phyloP scores from a whole-genome alignment of 2,329 filamentous ascomycete species.

The Sphaerulina musiva region DNA sequence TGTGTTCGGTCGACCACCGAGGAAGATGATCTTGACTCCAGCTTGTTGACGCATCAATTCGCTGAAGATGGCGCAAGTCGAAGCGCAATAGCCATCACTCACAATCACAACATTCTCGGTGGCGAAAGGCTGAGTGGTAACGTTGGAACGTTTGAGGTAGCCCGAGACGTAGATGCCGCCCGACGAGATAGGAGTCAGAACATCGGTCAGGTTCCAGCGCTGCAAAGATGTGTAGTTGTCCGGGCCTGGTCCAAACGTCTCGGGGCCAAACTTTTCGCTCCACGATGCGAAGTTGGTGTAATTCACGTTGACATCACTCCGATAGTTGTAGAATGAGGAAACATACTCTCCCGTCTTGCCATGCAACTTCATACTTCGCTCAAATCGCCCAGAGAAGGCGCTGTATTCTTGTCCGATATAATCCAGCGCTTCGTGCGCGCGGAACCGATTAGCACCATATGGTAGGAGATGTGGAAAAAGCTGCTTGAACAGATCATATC shows the following conservation, averaged over 20 bases:
- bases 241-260: constrained; percentile 36
- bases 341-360: constrained; percentile 39
- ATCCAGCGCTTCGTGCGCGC: constrained; percentile 45
- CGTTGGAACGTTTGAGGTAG: constrained; percentile 44
- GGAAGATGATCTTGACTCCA: constrained; percentile 38
- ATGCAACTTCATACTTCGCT: constrained; percentile 27
- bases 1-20: constrained; percentile 39
- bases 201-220: constrained; percentile 47
- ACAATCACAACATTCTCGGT: constrained; percentile 53
- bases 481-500: constrained; percentile 55
- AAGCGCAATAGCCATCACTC: constrained; percentile 42
- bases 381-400: constrained; percentile 29
- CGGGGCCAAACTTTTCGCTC: constrained; percentile 44
- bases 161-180: constrained; percentile 41
- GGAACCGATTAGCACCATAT: constrained; percentile 48
- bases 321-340: constrained; percentile 43
- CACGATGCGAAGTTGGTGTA: constrained; percentile 45
- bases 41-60: constrained; percentile 43
- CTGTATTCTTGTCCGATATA: constrained; percentile 41
- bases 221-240: constrained; percentile 54
- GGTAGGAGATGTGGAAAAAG: constrained; percentile 48
- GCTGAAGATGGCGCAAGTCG: constrained; percentile 43
- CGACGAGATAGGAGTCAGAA: constrained; percentile 34
- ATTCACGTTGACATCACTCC: constrained; percentile 43
- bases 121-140: constrained; percentile 47